Conservation (phyloP, 768 basidiomycete species). For the Vararia minispora region DNA sequence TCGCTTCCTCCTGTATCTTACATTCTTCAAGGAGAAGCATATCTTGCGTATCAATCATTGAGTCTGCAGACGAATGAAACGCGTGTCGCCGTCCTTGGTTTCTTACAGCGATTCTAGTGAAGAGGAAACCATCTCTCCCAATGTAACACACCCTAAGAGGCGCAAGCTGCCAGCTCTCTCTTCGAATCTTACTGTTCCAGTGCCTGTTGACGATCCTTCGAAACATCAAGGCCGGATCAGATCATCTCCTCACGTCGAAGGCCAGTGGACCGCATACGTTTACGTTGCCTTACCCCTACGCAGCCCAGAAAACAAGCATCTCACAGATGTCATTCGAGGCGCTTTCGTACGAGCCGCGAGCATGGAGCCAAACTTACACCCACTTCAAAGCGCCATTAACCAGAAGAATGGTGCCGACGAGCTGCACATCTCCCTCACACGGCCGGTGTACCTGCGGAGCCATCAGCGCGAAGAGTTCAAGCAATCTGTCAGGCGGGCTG, state of each 20-base stretch:
- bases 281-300: conserved; percentile 52
- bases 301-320: conserved; percentile 22
- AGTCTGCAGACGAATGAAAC: too few relatives aligned
- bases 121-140: too few relatives aligned
- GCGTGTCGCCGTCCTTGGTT: too few relatives aligned
- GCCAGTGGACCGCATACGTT: conserved; percentile 75
- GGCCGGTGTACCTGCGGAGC: conserved; percentile 68
- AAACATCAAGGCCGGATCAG: conserved; percentile 79
- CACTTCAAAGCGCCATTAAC: conserved; percentile 20
- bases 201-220: conserved; percentile 61
- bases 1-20: too few relatives aligned
- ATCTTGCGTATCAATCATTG: too few relatives aligned
- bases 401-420: conserved; percentile 23
- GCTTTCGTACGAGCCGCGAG: conserved; percentile 33
- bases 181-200: conserved; percentile 30
- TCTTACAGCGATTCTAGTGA: too few relatives aligned
- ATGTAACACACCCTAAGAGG: conserved; percentile 20
- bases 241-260: conserved; percentile 69
- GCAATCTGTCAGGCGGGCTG: conserved; percentile 41
- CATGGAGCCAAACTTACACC: conserved; percentile 35
- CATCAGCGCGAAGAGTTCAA: conserved; percentile 73
- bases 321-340: conserved; percentile 36
- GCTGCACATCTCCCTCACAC: conserved; percentile 79
- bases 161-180: conserved; percentile 55
- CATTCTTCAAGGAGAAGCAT: too few relatives aligned